Base-by-base conservation (phyloP, 108 stramenopile genomes). In the Licmophora abbreviata region DNA sequence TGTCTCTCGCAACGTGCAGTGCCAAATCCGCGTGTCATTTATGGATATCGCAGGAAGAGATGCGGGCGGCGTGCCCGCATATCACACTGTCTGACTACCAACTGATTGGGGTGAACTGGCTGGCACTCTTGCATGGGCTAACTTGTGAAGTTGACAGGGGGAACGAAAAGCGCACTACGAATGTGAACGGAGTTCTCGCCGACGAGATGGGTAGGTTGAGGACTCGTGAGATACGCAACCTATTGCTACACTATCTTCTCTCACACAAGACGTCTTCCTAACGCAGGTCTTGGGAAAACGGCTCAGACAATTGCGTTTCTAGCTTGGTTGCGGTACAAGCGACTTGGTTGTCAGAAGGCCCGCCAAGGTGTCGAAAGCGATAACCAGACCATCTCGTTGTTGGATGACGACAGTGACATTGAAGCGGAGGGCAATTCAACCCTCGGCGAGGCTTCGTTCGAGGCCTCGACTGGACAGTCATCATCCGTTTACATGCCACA, bases 251-350 rank as follows among this genome's bases (percentile, higher is more conserved):
- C 40, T 11, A 34, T 44, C 4, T 37, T 31, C 7, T 3, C 20
- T 15, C 10, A 30, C 8, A 15, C 33, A 10, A 26, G 18, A 12
- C 52, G 47, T 27, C 29, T 17, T 23, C 28, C 12, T 33, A 53
- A 44, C 26, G 40, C 44, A 37, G 56, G 63, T 17, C 31, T 63
- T 62, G 76, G 80, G 0, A 96, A 96, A 69, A 99, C 97, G 5
- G 78, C 93, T 4, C 97, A 98, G 72, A 96, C 95, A 9, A 96
- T 98, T 58, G 81, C 93, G 7, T 91, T 96, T 49, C 57, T 97
- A 21, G 87, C 88, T 9, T 92, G 87, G 79, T 52, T 88, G 10
- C 84, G 91, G 49, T 58, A 82, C 18, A 43, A 18, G 29, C 27
- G 20, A 18, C 7, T 18, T 52, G 51, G 18, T 41, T 51, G 25